Base-by-base conservation (phyloP, 2,329 filamentous ascomycete species). In the Fusarium chlamydosporum region DNA sequence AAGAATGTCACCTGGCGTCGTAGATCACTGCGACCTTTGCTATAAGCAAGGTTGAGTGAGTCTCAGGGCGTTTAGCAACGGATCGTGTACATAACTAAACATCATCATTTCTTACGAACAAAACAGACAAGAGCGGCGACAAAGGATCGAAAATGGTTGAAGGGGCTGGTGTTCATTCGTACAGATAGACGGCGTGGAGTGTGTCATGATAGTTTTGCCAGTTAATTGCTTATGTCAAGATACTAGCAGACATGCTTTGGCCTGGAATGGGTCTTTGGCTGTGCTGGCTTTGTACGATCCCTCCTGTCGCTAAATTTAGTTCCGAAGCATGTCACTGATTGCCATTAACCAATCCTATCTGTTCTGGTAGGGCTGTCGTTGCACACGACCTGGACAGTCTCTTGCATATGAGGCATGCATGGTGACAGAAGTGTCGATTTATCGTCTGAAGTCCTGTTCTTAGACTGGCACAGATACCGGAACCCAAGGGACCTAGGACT, bases 51-150 rank as follows among this genome's bases (percentile, higher is more conserved):
- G 55, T 31, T 23, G 27, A 56, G 53, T 57, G 45, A 45, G 31
- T 40, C 48, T 35, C 31, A 54, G 55, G 57, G 50, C 29, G 40
- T 23, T 37, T 7, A 62, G 57, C 62, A 57, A 70, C 61, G 62
- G 55, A 70, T 65, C 67, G 58, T 73, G 71, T 74, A 72, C 65
- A 72, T 72, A 72, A 64, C 56, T 60, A 57, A 70, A 62, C 61
- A 70, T 65, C 61, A 73, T 62, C 67, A 71, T 70, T 72, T 71
- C 65, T 73, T 65, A 65, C 46, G 56, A 60, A 51, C 57, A 35
- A 56, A 55, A 59, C 41, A 42, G 48, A 55, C 40, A 54, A 41
- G 50, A 67, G 54, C 62, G 54, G 67, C 67, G 42, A 62, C 26
- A 68, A 48, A 59, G 40, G 42, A 59, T 41, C 46, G 57, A 43